A percentile compares a stretch with the other conserved stretches of the same genome.
phyloP scores from a whole-genome alignment of 495 filamentous ascomycete species.

The Geopyxis carbonaria region DNA sequence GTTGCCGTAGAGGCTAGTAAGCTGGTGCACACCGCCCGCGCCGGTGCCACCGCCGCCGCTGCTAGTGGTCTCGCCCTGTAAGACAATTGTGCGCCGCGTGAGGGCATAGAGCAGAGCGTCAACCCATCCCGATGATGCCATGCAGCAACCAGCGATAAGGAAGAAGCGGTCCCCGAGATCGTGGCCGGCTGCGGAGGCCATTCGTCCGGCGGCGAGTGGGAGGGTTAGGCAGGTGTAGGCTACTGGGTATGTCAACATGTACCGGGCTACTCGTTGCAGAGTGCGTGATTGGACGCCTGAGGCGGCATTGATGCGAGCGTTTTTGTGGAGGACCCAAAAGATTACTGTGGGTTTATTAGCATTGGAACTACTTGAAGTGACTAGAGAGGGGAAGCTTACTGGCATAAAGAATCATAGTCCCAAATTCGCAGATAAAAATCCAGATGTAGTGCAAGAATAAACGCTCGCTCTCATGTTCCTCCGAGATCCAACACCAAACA shows the following conservation, averaged over 20 bases:
- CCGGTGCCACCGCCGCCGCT: not conserved
- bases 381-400: not conserved
- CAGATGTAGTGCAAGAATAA: conserved; percentile 5
- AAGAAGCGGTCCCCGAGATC: conserved; percentile 42
- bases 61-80: not conserved
- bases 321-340: not conserved
- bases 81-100: conserved; percentile 42
- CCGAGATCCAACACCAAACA: conserved; percentile 6
- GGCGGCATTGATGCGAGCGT: not conserved
- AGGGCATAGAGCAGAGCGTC: conserved; percentile 57
- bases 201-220: conserved; percentile 4
- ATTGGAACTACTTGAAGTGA: not conserved
- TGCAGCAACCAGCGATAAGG: conserved; percentile 52
- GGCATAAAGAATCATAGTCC: conserved; percentile 3
- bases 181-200: conserved; percentile 10
- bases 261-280: conserved; percentile 1
- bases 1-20: not conserved
- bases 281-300: conserved; percentile 3
- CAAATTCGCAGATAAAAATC: conserved; percentile 8
- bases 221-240: conserved; percentile 6
- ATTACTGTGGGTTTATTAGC: conserved; percentile 3
- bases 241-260: conserved; percentile 4
- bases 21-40: not conserved
- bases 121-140: conserved; percentile 55
- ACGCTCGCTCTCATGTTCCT: conserved; percentile 1